Percentiles rank a stretch among this genome's conserved stretches.
Evolutionary conservation across 345 rosid genomes (phyloP).

Genomic region (Turnera subulata): DNA sequence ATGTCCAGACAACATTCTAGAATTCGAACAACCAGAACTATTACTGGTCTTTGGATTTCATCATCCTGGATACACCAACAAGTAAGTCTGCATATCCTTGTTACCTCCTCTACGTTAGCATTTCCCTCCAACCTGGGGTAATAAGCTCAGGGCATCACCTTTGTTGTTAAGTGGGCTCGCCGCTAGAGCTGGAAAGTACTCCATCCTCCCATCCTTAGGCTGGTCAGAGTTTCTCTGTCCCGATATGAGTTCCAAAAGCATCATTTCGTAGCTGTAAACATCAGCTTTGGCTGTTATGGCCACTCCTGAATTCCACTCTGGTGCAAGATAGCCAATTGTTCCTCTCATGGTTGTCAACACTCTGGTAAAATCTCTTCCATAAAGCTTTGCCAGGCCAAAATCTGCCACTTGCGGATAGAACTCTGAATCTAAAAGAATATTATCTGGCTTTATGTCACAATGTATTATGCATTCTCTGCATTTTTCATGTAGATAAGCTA

Average conservation of each 20-base stretch:
- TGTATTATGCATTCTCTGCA: too few relatives aligned
- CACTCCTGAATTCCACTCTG: not conserved
- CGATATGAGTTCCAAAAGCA: not conserved
- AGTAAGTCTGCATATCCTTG: conserved; percentile 11
- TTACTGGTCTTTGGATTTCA: too few relatives aligned
- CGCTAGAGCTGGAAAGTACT: too few relatives aligned
- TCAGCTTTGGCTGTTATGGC: not conserved
- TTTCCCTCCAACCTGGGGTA: conserved; percentile 7
- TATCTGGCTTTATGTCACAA: not conserved
- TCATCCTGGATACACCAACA: conserved; percentile 16
- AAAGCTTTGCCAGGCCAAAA: too few relatives aligned
- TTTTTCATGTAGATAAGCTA: conserved; percentile 47
- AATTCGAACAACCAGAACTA: too few relatives aligned
- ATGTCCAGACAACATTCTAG: too few relatives aligned
- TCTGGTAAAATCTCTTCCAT: too few relatives aligned
- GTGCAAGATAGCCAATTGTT: not conserved
- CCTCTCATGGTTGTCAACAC: too few relatives aligned
- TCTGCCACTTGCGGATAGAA: too few relatives aligned
- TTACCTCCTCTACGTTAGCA: conserved; percentile 11
- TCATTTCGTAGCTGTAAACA: not conserved
- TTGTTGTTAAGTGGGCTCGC: too few relatives aligned
- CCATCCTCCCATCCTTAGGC: too few relatives aligned
- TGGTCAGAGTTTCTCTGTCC: not conserved
- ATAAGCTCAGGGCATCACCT: too few relatives aligned
- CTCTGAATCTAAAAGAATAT: not conserved